Evolutionary conservation across 192 early-diverging fungal genomes (phyloP), one percentile per base, ranked within the genome.

Genomic region (Linnemannia zychae): DNA sequence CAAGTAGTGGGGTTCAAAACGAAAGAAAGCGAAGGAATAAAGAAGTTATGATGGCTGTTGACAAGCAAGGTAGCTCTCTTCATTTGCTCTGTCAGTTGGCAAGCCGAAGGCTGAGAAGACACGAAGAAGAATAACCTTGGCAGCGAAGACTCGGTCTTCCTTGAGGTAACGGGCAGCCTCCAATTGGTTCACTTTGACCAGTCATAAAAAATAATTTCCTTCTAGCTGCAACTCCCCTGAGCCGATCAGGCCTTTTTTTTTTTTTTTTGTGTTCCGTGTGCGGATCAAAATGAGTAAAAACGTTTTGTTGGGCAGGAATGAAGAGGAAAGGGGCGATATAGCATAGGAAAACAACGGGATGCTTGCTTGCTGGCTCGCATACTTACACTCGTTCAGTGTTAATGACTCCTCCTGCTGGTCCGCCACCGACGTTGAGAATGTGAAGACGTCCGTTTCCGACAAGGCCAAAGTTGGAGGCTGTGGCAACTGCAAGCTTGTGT

Each of bases 401-500:
- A 18, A 90, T 80, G 34, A 46, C 68, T 60, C 73, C 69, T 72
- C 82, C 88, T 36, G 89, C 76, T 24, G 91, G 91, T 67, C 83
- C 88, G 48, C 78, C 73, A 47, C 80, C 70, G 69, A 90, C 81
- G 78, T 87, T 91, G 7, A 98, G 87, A 57, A 98, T 87, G 90
- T 91, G 96, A 49, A 99, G 91, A 74, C 95, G 87, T 31, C 98
- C 99, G 87, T 99, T 99, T 17, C 99, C 98, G 15, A 97, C 98
- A 20, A 99, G 92, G 16, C 98, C 99, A 91, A 95, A 99, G 90
- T 99, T 99, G 53, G 98, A 95, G 47, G 96, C 93, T 37, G 95
- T 91, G 0, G 97, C 97, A 24, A 93, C 92, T 1, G 99, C 98
- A 18, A 99, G 76, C 67, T 95, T 93, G 78, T 93, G 90, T 81